Base-by-base conservation (phyloP, 2,329 filamentous ascomycete genomes). In the Emmonsia crescens region DNA sequence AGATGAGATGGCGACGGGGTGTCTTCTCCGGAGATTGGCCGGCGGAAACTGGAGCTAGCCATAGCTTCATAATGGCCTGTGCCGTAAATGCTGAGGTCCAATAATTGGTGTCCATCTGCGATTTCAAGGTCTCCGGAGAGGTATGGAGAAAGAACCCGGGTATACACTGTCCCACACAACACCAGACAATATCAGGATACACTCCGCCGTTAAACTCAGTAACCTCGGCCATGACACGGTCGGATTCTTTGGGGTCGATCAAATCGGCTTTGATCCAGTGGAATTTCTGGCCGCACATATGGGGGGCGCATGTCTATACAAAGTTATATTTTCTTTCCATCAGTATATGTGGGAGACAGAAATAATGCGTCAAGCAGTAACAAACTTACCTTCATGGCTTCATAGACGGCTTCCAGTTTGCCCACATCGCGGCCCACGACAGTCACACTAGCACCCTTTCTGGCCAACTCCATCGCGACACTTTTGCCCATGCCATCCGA, bases 21-120 rank as follows among this genome's bases (percentile, higher is more conserved):
- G 73, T 65, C 66, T 66, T 66, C 64, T 72, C 73, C 57, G 63
- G 66, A 68, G 66, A 64, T 21, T 61, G 55, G 55, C 69, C 70
- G 1, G 70, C 68, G 10, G 66, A 42, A 55, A 72, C 61, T 6
- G 76, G 71, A 16, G 73, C 75, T 52, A 91, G 83, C 93, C 93
- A 96, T 63, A 83, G 81, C 59, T 82, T 83, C 64, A 96, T 77
- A 21, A 88, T 85, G 24, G 89, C 86, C 72, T 95, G 91, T 44
- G 91, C 88, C 76, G 96, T 89, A 73, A 96, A 94, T 48, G 88
- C 87, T 36, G 86, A 85, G 57, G 90, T 89, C 82, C 87, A 96
- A 78, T 90, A 97, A 76, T 96, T 93, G 67, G 93, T 83, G 71
- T 96, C 90, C 90, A 96, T 96, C 73, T 96, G 90, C 66, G 81